Base-by-base conservation (phyloP, 108 stramenopile species). In the Cyclotella cryptica region DNA sequence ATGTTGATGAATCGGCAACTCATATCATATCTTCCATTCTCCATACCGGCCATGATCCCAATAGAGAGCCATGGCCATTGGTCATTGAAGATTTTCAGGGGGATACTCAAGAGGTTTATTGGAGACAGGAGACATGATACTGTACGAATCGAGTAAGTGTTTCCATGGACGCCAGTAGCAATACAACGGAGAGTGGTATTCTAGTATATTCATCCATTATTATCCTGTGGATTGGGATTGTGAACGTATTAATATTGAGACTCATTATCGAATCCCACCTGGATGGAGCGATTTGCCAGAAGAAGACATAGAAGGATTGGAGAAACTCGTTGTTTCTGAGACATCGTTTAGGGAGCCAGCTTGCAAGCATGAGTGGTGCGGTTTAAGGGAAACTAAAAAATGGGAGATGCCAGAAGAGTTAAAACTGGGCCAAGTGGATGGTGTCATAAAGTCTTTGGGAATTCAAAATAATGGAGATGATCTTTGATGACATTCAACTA, bases 121-220 rank as follows among this genome's bases (percentile, higher is more conserved):
- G 39, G 73, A 72, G 52, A 71, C 72, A 57, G 79, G 96, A 12
- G 96, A 94, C 76, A 77, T 96, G 69, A 47, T 94, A 29, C 83
- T 97, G 49, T 97, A 97, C 70, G 93, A 97, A 81, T 87, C 87
- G 45, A 88, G 89, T 66, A 92, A 92, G 77, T 87, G 83, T 58
- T 89, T 90, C 47, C 96, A 94, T 71, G 96, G 96, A 15, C 80
- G 96, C 29, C 95, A 92, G 8, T 69, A 61, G 44, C 64, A 64
- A 66, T 87, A 90, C 71, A 84, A 85, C 64, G 95, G 95, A 12
- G 71, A 66, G 22, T 93, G 88, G 89, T 96, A 96, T 73, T 77
- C 77, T 14, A 80, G 80, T 59, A 49, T 93, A 47, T 93, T 93
- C 74, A 87, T 85, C 12, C 94, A 95, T 81, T 93, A 90, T 44